These are phyloP conservation scores for Aspergillus sp. DNA, from an alignment of 2,329 filamentous ascomycete species.

Conservation along the genomic window DNA sequence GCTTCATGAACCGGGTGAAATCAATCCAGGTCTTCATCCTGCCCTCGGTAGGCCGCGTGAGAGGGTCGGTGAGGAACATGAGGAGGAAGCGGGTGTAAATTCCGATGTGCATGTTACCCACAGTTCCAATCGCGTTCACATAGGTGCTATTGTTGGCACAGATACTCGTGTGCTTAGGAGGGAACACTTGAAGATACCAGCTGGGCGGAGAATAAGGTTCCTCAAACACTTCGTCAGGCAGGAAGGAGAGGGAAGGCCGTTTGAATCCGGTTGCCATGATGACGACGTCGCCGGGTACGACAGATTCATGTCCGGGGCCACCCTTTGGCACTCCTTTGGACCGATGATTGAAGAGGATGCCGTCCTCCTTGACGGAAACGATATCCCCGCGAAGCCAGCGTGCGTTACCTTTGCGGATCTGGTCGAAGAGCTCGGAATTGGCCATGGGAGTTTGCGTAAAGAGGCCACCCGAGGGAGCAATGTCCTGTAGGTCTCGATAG, in stretches of 20 bases:
- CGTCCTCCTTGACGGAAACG: conserved; percentile 59
- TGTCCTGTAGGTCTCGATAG: conserved; percentile 74
- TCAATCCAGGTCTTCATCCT: conserved; percentile 88
- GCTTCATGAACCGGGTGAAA: conserved; percentile 72
- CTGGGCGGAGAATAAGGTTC: conserved; percentile 75
- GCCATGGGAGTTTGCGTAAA: conserved; percentile 86
- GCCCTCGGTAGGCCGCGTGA: conserved; percentile 66
- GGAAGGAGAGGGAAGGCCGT: conserved; percentile 68
- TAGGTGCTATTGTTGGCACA: conserved; percentile 85
- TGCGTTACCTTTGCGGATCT: conserved; percentile 68
- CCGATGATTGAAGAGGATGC: conserved; percentile 69
- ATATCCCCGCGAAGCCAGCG: conserved; percentile 83
- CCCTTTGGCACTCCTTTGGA: conserved; percentile 69
- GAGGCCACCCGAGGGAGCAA: conserved; percentile 69
- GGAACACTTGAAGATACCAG: conserved; percentile 88
- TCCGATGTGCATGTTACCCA: conserved; percentile 85
- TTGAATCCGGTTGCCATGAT: conserved; percentile 83
- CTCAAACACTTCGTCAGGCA: conserved; percentile 69
- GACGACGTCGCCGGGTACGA: conserved; percentile 70
- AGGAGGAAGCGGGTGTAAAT: conserved; percentile 83
- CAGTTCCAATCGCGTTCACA: conserved; percentile 73
- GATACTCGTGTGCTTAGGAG: conserved; percentile 68
- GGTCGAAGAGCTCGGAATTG: conserved; percentile 75
- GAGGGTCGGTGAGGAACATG: conserved; percentile 79
- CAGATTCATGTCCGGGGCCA: conserved; percentile 66